phyloP scores from a whole-genome alignment of 345 rosid genomes.

The Brassica incana region DNA sequence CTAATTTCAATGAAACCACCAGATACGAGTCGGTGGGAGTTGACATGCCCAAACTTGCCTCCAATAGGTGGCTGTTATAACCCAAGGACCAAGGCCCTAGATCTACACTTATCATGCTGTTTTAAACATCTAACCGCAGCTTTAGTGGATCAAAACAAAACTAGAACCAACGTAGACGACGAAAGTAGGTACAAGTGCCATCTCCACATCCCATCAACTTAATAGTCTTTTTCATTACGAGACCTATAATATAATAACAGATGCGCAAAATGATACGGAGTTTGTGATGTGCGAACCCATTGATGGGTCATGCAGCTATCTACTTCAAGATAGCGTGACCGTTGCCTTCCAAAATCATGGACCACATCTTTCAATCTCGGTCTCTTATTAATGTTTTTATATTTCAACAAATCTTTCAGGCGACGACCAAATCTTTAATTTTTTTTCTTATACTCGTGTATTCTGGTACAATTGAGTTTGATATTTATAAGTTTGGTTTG shows the following conservation, averaged over 20 bases:
- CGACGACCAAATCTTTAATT: conserved; percentile 5
- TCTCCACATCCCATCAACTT: conserved; percentile 10
- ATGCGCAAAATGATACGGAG: conserved; percentile 2
- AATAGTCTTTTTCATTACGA: background rate
- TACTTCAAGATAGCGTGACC: conserved; percentile 19
- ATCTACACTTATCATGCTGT: background rate
- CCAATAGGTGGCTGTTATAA: background rate
- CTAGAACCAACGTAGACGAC: background rate
- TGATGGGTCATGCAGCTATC: conserved; percentile 24
- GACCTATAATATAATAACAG: background rate
- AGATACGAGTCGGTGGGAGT: background rate
- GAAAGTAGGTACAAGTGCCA: conserved; percentile 11
- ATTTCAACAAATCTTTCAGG: conserved; percentile 10
- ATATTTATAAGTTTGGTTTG: background rate
- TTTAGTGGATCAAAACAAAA: background rate
- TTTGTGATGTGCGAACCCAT: conserved; percentile 9
- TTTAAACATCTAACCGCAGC: background rate
- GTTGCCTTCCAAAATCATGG: conserved; percentile 8
- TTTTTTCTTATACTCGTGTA: background rate
- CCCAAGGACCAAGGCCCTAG: background rate
- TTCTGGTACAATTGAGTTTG: background rate
- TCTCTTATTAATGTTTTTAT: background rate
- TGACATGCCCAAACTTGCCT: background rate
- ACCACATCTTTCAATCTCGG: conserved; percentile 14
- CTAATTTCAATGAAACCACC: background rate